phyloP scores from a whole-genome alignment of 345 rosid species.

The Corchorus capsularis region DNA sequence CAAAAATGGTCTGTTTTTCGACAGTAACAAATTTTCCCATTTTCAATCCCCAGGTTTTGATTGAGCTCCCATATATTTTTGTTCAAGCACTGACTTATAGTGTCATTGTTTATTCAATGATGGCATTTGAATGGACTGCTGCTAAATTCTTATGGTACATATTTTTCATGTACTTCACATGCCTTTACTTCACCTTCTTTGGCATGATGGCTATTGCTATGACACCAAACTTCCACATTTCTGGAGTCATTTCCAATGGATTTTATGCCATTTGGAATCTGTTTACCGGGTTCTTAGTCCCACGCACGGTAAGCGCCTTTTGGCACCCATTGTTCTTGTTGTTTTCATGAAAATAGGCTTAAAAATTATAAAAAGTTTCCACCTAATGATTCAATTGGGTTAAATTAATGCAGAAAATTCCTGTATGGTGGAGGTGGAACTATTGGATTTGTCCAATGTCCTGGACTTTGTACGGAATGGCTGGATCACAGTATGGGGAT shows the following conservation, averaged over 20 bases:
- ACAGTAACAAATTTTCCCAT: background rate
- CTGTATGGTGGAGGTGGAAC: conserved; percentile 56
- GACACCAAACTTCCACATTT: conserved; percentile 65
- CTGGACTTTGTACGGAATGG: conserved; percentile 51
- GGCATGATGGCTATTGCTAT: conserved; percentile 72
- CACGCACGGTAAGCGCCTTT: conserved; percentile 46
- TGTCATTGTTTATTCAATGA: conserved; percentile 56
- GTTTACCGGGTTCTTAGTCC: conserved; percentile 64
- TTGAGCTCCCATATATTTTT: conserved; percentile 65
- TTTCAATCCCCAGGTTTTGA: conserved; percentile 34
- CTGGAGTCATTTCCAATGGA: conserved; percentile 50
- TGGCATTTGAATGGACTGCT: conserved; percentile 55
- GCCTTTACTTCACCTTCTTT: conserved; percentile 65
- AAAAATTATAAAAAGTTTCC: background rate
- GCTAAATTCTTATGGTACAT: conserved; percentile 64
- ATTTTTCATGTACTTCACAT: conserved; percentile 58
- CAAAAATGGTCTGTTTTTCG: background rate
- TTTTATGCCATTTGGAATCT: conserved; percentile 62
- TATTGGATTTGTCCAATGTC: conserved; percentile 52
- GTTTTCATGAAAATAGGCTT: background rate
- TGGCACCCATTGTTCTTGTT: background rate
- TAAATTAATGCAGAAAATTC: conserved; percentile 48
- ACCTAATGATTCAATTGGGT: background rate
- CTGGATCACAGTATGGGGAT: conserved; percentile 48
- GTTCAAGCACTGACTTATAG: conserved; percentile 52